These are phyloP conservation scores for Tolypocladium inflatum DNA, from an alignment of 2,329 filamentous ascomycete genomes.

Conservation along the genomic window DNA sequence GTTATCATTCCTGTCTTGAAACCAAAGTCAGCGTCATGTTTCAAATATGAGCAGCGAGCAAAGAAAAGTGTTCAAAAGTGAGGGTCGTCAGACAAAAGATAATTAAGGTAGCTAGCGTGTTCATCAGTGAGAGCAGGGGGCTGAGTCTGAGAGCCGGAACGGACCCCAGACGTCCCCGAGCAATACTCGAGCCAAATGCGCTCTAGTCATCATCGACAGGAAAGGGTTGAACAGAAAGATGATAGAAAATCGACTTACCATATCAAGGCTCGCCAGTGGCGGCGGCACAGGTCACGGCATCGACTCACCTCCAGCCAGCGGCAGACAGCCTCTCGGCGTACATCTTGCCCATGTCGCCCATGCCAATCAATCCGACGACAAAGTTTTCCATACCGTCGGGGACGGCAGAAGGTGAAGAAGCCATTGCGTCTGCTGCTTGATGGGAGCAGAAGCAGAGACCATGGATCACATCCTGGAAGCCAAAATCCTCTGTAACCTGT, in stretches of 20 bases:
- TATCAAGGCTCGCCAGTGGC: slow-evolving; percentile 10
- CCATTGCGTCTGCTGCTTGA: slow-evolving; percentile 19
- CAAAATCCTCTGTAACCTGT: neutral
- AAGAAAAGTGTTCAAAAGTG: neutral
- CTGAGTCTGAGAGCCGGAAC: slow-evolving; percentile 63
- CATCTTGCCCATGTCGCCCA: slow-evolving; percentile 99
- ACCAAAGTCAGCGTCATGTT: neutral
- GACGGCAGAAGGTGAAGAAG: slow-evolving; percentile 13
- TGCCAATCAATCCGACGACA: slow-evolving; percentile 88
- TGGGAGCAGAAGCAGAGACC: slow-evolving; percentile 11
- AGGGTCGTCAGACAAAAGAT: slow-evolving; percentile 67
- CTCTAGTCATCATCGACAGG: slow-evolving; percentile 93
- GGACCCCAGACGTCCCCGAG: slow-evolving; percentile 50
- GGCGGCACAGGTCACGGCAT: slow-evolving; percentile 1
- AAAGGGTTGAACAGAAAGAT: slow-evolving; percentile 8
- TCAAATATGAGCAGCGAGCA: neutral
- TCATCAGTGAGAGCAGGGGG: slow-evolving; percentile 85
- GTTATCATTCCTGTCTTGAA: slow-evolving; percentile 14
- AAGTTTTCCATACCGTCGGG: slow-evolving; percentile 53
- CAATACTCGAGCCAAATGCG: slow-evolving; percentile 99
- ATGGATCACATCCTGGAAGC: slow-evolving; percentile 17
- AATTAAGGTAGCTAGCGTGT: slow-evolving; percentile 93
- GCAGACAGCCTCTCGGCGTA: slow-evolving; percentile 81
- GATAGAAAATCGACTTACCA: slow-evolving; percentile 23
- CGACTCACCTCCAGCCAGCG: slow-evolving; percentile 84